Conservation (phyloP, 2,329 filamentous ascomycete genomes). For the Taxawa tesnikishii region DNA sequence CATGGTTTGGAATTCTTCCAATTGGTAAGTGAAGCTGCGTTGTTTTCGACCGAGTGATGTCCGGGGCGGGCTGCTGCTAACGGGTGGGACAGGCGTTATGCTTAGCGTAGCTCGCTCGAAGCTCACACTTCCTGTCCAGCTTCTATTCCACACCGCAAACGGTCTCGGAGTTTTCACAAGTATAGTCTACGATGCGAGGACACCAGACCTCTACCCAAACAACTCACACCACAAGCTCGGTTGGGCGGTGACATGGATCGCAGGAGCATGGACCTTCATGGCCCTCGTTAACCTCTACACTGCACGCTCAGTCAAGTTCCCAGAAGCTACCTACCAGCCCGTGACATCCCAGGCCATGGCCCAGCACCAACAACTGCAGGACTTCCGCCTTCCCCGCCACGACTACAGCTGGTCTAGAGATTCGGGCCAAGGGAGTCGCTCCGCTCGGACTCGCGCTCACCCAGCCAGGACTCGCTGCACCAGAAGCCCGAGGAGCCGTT, state of each 20-base stretch:
- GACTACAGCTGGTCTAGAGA: conserved; percentile 28
- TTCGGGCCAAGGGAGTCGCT: conserved; percentile 17
- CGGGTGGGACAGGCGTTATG: conserved; percentile 57
- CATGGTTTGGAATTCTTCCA: conserved; percentile 63
- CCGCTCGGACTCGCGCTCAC: conserved; percentile 15
- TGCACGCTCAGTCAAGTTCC: conserved; percentile 23
- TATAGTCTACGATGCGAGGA: conserved; percentile 60
- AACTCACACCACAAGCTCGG: conserved; percentile 76
- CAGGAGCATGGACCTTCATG: conserved; percentile 55
- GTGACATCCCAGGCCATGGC: conserved; percentile 16
- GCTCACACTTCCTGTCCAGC: conserved; percentile 56
- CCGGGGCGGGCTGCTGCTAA: conserved; percentile 12
- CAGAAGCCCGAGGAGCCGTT: conserved; percentile 11
- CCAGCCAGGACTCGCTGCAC: conserved; percentile 17
- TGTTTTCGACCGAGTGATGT: conserved; percentile 5
- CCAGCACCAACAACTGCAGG: conserved; percentile 24
- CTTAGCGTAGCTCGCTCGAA: conserved; percentile 71
- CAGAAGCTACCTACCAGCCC: conserved; percentile 10
- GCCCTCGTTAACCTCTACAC: conserved; percentile 49
- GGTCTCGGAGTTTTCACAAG: conserved; percentile 49
- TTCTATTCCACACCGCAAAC: conserved; percentile 35
- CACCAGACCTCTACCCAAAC: conserved; percentile 71
- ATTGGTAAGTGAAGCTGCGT: conserved; percentile 54
- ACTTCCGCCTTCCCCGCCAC: conserved; percentile 12
- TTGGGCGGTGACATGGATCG: conserved; percentile 65